Percentiles rank a stretch among this genome's conserved stretches.
These are phyloP conservation scores for Trypanosoma caninum DNA, from an alignment of 208 protist species.

Conservation along the genomic window DNA sequence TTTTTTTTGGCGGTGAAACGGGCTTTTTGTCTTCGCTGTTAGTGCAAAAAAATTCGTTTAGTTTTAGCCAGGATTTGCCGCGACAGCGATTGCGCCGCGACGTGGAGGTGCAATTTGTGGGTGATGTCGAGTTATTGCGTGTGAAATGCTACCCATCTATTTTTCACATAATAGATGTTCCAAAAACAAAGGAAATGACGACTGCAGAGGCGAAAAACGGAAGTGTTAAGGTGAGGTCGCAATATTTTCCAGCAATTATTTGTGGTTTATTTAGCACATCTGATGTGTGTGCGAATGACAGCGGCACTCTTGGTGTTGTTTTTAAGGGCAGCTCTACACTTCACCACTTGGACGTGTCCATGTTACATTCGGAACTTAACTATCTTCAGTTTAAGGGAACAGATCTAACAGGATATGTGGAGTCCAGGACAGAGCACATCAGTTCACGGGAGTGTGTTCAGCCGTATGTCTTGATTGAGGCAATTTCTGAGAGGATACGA, in stretches of 20 bases:
- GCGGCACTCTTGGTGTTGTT: neutral
- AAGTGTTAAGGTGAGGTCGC: neutral
- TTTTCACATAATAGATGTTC: constrained; percentile 6
- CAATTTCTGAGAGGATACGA: constrained; percentile 56
- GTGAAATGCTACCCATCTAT: constrained; percentile 35
- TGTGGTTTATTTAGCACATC: neutral
- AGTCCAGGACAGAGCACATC: constrained; percentile 49
- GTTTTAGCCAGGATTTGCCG: neutral
- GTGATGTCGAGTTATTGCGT: constrained; percentile 42
- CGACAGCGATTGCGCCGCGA: constrained; percentile 4
- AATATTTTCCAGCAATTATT: neutral
- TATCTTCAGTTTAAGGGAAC: constrained; percentile 59
- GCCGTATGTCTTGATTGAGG: constrained; percentile 66
- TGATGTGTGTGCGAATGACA: neutral
- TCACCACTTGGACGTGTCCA: constrained; percentile 47
- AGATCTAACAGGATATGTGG: constrained; percentile 56
- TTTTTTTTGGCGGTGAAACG: neutral
- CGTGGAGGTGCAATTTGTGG: constrained; percentile 54
- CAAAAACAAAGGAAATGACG: neutral
- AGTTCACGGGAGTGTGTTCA: constrained; percentile 84
- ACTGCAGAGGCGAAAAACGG: neutral
- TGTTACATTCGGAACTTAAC: constrained; percentile 62
- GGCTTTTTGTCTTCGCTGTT: neutral
- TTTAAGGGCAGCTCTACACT: constrained; percentile 77
- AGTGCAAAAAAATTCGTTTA: neutral